Base-by-base conservation (phyloP, 1,284 basidiomycete species). In the Vanrija sp. region DNA sequence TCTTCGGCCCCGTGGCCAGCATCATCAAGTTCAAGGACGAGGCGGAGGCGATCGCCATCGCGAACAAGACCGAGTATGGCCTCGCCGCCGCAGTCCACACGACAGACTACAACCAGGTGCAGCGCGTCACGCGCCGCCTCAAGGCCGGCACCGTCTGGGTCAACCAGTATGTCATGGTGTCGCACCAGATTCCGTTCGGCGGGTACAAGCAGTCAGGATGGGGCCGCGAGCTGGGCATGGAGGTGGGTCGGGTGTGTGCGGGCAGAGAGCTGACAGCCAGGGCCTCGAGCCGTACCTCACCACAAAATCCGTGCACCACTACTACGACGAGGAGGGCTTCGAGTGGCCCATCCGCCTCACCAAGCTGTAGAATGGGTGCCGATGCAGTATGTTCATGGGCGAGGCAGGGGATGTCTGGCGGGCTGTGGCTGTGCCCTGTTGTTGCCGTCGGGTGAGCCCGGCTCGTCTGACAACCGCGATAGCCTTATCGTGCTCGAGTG, bases 51-150 rank as follows among this genome's bases (percentile, higher is more conserved):
- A 83, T 92, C 61, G 65, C 79, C 44, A 76, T 90, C 26, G 90
- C 89, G 18, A 93, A 93, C 68, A 83, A 86, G 66, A 90, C 88
- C 4, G 82, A 58, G 49, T 92, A 91, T 69, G 89, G 90, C 15
- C 80, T 92, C 26, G 89, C 86, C 14, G 89, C 89, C 14, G 90
- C 87, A 10, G 74, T 92, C 29, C 88, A 91, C 72, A 91, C 89
- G 14, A 87, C 80, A 68, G 86, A 91, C 74, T 85, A 86, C n/a
- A 84, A 82, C 66, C 88, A 91, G 69, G 89, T 87, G 68, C 86
- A 89, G 82, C 82, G 89, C 38, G 87, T 92, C 40, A 84, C 88
- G 8, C 83, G 81, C 38, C 83, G 84, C 43, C 78, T 92, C 39
- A 85, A 90, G 65, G 88, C 89, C 26, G 90, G 89, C 18, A 49